Evolutionary conservation across 805 yeast species (phyloP).

Genomic region (Jamesozyma rosinii): DNA sequence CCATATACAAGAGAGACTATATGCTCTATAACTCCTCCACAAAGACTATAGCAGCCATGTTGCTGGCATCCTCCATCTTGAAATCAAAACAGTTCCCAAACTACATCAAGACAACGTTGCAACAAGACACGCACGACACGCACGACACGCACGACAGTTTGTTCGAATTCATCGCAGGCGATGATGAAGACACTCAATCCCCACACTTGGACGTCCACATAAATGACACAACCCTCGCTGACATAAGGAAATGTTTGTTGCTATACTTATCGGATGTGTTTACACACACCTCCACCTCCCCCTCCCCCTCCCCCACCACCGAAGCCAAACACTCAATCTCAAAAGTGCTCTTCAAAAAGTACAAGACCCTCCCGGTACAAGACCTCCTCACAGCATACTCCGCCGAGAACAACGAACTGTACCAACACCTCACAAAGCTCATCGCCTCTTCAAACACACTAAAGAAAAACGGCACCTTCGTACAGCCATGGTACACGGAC

Average conservation of each 20-base stretch:
- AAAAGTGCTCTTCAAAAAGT: slow-evolving; percentile 17
- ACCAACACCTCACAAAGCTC: slow-evolving; percentile 15
- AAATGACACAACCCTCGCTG: slow-evolving; percentile 9
- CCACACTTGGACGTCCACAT: background rate
- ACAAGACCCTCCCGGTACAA: slow-evolving; percentile 9
- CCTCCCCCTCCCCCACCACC: background rate
- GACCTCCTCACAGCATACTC: slow-evolving; percentile 8
- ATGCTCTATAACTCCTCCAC: slow-evolving; percentile 39
- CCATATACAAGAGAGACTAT: slow-evolving; percentile 43
- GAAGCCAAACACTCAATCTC: slow-evolving; percentile 8
- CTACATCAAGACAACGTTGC: slow-evolving; percentile 3
- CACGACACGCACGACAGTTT: background rate
- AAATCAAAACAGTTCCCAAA: slow-evolving; percentile 15
- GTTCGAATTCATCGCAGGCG: slow-evolving; percentile 13
- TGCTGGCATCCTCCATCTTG: slow-evolving; percentile 44
- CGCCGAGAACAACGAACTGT: slow-evolving; percentile 11
- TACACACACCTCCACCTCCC: background rate
- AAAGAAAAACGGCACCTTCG: slow-evolving; percentile 1
- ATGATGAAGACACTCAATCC: slow-evolving; percentile 1
- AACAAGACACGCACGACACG: background rate
- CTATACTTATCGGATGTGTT: slow-evolving; percentile 16
- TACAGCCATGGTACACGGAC: slow-evolving; percentile 7
- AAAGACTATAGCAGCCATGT: slow-evolving; percentile 41
- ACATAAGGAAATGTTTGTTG: slow-evolving; percentile 19
- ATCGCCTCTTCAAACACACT: slow-evolving; percentile 3